Evolutionary conservation across 768 basidiomycete genomes (phyloP), one percentile per base, ranked within the genome.

Genomic region (Amanita exitialis): DNA sequence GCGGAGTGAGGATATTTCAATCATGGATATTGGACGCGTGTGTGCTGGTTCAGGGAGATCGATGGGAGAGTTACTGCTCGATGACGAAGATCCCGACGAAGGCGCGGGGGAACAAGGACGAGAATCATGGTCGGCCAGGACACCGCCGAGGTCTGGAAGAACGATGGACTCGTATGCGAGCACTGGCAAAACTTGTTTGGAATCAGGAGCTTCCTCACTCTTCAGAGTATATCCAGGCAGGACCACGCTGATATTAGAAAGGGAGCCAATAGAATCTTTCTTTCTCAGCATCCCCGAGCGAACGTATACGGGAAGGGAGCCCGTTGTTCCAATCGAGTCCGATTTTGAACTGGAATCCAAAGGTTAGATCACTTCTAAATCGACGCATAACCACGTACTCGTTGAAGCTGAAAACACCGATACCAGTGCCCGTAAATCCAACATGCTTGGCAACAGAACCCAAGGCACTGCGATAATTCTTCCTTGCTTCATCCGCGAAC

Each of bases 401-500:
- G 46, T 56, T 59, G 2, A 63, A 65, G 38, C 47, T 60, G 60
- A 62, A 58, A n/a, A 58, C 38, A 13, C 62, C 54, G 23, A 56
- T 56, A 10, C 58, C 53, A 53, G 54, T 59, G 47, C 39, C 39
- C 36, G 61, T 56, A 51, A 61, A 50, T 10, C 70, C 70, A 35
- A 72, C 57, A 7, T 61, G 62, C 57, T 70, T 71, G 36, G 71
- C 66, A 21, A 77, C 66, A 1, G 69, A 66, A 30, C 51, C 38
- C 53, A 71, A 62, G 0, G 67, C 70, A 5, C 61, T 59, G 8
- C 68, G 64, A 58, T 84, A 84, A 55, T 78, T 65, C 58, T 69
- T 74, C 52, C 70, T 66, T 23, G 82, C 80, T 59, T 84, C 83
- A 21, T 74, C 71, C 8, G 76, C 78, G 47, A 83, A 76, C 1